phyloP scores from a whole-genome alignment of 108 stramenopile genomes.

The Pseudonitzschia multiseries region DNA sequence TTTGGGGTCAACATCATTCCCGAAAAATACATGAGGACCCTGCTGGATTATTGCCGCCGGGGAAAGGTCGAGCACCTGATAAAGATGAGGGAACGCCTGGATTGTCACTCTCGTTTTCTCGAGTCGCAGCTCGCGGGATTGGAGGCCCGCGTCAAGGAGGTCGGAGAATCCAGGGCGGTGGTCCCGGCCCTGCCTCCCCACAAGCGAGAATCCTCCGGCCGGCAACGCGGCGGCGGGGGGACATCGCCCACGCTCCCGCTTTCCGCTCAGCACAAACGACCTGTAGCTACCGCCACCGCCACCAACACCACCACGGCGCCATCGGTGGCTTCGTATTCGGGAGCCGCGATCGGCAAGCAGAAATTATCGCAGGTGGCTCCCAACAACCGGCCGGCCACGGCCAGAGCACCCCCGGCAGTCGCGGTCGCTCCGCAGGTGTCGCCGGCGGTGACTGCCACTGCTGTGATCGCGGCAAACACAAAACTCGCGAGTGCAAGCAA shows the following conservation, averaged over 20 bases:
- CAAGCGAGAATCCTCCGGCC: neutral
- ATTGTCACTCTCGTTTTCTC: slow-evolving; percentile 78
- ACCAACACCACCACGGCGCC: too few relatives aligned
- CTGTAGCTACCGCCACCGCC: neutral
- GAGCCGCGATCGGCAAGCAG: neutral
- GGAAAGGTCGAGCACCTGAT: slow-evolving; percentile 90
- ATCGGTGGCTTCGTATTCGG: neutral
- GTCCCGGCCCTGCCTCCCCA: slow-evolving; percentile 39
- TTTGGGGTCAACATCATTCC: slow-evolving; percentile 68
- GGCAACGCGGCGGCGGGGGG: neutral
- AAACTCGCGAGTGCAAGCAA: too few relatives aligned
- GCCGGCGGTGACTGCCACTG: neutral
- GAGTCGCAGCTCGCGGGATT: slow-evolving; percentile 81
- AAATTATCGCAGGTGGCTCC: neutral
- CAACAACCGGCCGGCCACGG: neutral
- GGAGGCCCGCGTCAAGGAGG: slow-evolving; percentile 65
- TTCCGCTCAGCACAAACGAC: neutral
- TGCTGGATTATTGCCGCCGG: slow-evolving; percentile 82
- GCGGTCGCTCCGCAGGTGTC: slow-evolving; percentile 9
- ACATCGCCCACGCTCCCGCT: neutral
- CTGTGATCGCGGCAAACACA: neutral
- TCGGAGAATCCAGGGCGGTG: slow-evolving; percentile 51
- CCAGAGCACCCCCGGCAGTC: neutral
- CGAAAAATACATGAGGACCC: slow-evolving; percentile 67
- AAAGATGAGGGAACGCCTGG: slow-evolving; percentile 84